Percentiles rank a stretch among this genome's conserved stretches.
phyloP scores from a whole-genome alignment of 2,329 filamentous ascomycete genomes.

The Fusarium begoniae region DNA sequence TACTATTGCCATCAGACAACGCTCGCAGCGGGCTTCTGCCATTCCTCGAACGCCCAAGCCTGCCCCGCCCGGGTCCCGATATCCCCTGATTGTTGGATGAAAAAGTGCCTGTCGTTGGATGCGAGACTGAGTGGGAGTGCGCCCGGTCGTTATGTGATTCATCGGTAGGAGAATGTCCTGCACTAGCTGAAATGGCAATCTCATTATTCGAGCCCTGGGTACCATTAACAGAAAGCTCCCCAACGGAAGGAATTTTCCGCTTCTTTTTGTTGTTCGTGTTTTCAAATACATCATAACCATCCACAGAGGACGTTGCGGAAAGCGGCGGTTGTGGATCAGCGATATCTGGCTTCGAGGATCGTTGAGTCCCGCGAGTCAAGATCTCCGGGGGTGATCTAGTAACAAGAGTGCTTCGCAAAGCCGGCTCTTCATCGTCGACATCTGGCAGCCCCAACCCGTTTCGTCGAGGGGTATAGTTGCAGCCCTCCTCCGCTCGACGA shows the following conservation, averaged over 20 bases:
- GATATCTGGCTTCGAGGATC: slow-evolving; percentile 56
- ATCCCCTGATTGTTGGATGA: slow-evolving; percentile 67
- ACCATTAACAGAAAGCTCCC: slow-evolving; percentile 66
- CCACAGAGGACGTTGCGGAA: slow-evolving; percentile 75
- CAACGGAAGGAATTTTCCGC: slow-evolving; percentile 92
- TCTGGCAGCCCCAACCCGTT: slow-evolving; percentile 61
- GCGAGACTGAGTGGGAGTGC: slow-evolving; percentile 39
- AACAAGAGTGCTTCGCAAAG: slow-evolving; percentile 50
- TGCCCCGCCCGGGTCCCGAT: slow-evolving; percentile 84
- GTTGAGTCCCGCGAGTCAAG: slow-evolving; percentile 53
- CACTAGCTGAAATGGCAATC: slow-evolving; percentile 45
- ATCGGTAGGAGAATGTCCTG: slow-evolving; percentile 40
- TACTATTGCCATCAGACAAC: slow-evolving; percentile 66
- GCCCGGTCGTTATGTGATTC: slow-evolving; percentile 43
- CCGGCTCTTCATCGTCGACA: slow-evolving; percentile 68
- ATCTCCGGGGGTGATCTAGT: slow-evolving; percentile 59
- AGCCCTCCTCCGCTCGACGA: slow-evolving; percentile 37
- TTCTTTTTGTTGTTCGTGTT: slow-evolving; percentile 99
- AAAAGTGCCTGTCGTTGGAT: slow-evolving; percentile 57
- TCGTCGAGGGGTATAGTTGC: slow-evolving; percentile 41
- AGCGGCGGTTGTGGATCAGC: slow-evolving; percentile 65
- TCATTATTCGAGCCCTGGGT: slow-evolving; percentile 50
- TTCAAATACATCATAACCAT: slow-evolving; percentile 97
- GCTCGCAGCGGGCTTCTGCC: slow-evolving; percentile 70
- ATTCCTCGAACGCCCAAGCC: slow-evolving; percentile 75